Percentiles rank a stretch among this genome's conserved stretches.
Evolutionary conservation across 495 filamentous ascomycete species (phyloP).

Genomic region (Neurospora sp.): DNA sequence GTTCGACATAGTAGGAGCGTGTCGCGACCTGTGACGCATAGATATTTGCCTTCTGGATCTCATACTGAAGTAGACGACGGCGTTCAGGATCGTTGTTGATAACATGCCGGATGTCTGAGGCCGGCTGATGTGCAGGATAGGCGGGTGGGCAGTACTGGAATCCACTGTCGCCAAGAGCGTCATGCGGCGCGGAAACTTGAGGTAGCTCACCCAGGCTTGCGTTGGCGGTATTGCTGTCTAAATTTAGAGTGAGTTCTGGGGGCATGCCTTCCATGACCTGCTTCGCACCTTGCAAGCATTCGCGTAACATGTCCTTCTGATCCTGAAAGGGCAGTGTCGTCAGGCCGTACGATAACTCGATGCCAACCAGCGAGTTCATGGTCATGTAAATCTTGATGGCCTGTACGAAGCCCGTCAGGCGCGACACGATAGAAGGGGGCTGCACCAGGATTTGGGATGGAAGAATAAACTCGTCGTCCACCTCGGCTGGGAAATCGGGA

Average conservation of each 20-base stretch:
- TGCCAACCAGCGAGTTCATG: slow-evolving; percentile 55
- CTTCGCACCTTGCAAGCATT: slow-evolving; percentile 51
- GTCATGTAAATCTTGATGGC: slow-evolving; percentile 61
- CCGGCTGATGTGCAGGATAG: slow-evolving; percentile 20
- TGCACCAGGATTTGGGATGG: slow-evolving; percentile 51
- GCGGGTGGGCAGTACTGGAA: slow-evolving; percentile 29
- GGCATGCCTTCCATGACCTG: slow-evolving; percentile 49
- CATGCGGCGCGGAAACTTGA: slow-evolving; percentile 5
- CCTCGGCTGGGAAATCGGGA: slow-evolving; percentile 66
- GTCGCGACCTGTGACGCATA: slow-evolving; percentile 65
- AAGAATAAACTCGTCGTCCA: slow-evolving; percentile 71
- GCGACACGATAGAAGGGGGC: slow-evolving; percentile 49
- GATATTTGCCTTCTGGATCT: slow-evolving; percentile 80
- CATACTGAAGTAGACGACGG: slow-evolving; percentile 54
- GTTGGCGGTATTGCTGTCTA: slow-evolving; percentile 12
- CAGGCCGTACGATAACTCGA: slow-evolving; percentile 65
- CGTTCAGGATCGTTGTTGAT: slow-evolving; percentile 25
- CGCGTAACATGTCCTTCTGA: slow-evolving; percentile 53
- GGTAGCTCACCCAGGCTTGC: background rate
- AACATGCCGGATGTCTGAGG: slow-evolving; percentile 28
- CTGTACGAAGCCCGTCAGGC: slow-evolving; percentile 66
- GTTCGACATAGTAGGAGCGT: slow-evolving; percentile 71
- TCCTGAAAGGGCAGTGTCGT: slow-evolving; percentile 60
- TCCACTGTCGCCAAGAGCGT: background rate
- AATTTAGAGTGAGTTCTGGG: slow-evolving; percentile 45